phyloP scores from a whole-genome alignment of 257 asterid genomes.

The Capsicum chinense region DNA sequence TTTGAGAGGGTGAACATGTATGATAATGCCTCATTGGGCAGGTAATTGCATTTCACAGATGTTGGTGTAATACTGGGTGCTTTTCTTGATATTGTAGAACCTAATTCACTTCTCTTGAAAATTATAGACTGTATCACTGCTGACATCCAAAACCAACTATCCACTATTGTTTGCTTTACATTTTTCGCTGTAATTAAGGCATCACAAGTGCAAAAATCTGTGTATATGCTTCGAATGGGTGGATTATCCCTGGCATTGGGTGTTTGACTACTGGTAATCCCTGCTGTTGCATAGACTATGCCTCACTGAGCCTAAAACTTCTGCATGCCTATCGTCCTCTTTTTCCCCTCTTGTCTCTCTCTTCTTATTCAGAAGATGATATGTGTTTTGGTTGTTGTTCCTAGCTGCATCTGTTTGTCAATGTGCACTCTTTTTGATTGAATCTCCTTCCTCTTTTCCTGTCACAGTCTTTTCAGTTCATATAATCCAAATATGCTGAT shows the following conservation, averaged over 20 bases:
- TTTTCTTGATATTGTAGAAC: conserved; percentile 8
- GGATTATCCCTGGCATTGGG: background rate
- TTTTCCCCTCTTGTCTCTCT: background rate
- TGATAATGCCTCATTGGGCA: conserved; percentile 88
- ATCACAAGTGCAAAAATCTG: background rate
- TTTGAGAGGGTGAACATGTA: conserved; percentile 96
- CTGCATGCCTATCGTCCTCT: background rate
- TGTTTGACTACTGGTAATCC: background rate
- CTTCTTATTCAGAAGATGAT: conserved; percentile 21
- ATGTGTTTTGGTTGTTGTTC: background rate
- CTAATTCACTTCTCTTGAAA: background rate
- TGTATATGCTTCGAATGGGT: background rate
- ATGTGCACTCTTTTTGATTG: conserved; percentile 1
- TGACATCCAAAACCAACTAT: background rate
- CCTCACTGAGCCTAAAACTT: background rate
- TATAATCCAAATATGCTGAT: conserved; percentile 75
- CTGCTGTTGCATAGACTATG: background rate
- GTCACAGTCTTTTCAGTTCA: conserved; percentile 83
- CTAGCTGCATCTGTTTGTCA: background rate
- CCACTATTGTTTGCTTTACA: conserved; percentile 2
- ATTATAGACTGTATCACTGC: background rate
- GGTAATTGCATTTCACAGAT: conserved; percentile 49
- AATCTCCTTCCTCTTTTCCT: background rate
- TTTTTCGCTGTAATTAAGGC: background rate
- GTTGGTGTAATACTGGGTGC: background rate